Percentiles rank a stretch among this genome's conserved stretches.
phyloP scores from a whole-genome alignment of 352 stramenopile genomes.

The Globisporangium uncinulatum region DNA sequence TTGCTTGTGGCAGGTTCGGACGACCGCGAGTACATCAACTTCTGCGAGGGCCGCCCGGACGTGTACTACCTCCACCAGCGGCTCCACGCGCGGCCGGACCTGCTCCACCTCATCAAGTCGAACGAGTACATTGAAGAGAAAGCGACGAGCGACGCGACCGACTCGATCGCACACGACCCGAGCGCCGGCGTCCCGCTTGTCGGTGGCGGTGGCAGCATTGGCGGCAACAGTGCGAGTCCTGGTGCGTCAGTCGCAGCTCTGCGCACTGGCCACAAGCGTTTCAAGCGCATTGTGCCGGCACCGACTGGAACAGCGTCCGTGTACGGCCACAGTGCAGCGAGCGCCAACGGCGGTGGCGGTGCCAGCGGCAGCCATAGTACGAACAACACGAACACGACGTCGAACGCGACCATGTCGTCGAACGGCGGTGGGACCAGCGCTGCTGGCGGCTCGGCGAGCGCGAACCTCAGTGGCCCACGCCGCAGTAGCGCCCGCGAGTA shows the following conservation, averaged over 20 bases:
- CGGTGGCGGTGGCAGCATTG: background rate
- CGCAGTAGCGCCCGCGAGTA: conserved; percentile 7
- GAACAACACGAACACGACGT: conserved; percentile 4
- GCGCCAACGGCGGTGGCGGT: background rate
- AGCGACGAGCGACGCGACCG: conserved; percentile 49
- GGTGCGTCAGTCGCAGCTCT: conserved; percentile 15
- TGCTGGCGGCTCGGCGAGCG: background rate
- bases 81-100: conserved; percentile 59
- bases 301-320: background rate
- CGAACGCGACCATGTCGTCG: background rate
- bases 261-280: conserved; percentile 49
- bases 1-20: conserved; percentile 36
- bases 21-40: conserved; percentile 76
- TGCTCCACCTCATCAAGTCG: conserved; percentile 77
- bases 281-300: conserved; percentile 45
- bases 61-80: conserved; percentile 80
- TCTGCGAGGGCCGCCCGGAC: conserved; percentile 63
- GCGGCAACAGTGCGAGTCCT: background rate
- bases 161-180: conserved; percentile 24
- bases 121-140: conserved; percentile 83
- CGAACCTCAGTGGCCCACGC: background rate
- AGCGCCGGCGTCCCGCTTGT: conserved; percentile 3
- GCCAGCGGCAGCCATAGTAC: conserved; percentile 1
- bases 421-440: background rate
- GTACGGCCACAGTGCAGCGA: conserved; percentile 1